These are phyloP conservation scores for Scenedesmus sp. DNA, from an alignment of 163 green algal species.

Conservation along the genomic window DNA sequence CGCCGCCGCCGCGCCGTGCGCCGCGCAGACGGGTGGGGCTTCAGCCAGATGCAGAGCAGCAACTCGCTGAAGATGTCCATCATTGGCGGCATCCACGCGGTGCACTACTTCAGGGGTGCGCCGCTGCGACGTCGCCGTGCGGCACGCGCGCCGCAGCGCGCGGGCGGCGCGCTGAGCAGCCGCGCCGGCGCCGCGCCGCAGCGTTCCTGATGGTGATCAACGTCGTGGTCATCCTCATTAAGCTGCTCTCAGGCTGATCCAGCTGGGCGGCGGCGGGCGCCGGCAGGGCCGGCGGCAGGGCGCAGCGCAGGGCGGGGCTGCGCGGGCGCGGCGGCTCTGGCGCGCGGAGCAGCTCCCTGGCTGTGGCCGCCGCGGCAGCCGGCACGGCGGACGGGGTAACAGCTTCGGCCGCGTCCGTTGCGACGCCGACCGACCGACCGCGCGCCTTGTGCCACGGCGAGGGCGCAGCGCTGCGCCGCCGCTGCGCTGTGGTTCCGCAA, in stretches of 20 bases:
- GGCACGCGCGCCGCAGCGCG: neutral
- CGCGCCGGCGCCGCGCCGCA: constrained; percentile 24
- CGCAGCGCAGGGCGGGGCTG: too few relatives aligned
- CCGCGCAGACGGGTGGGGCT: constrained; percentile 87
- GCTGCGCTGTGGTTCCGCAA: too few relatives aligned
- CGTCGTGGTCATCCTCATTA: constrained; percentile 76
- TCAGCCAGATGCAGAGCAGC: constrained; percentile 70
- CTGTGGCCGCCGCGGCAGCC: neutral
- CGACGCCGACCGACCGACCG: too few relatives aligned
- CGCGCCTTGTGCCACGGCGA: too few relatives aligned
- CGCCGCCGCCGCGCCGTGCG: neutral
- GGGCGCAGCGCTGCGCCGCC: too few relatives aligned
- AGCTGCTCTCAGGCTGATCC: constrained; percentile 73
- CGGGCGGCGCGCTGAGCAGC: neutral
- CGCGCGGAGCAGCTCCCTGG: too few relatives aligned
- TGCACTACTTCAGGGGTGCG: constrained; percentile 76
- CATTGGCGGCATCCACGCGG: constrained; percentile 78
- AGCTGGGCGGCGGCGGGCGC: too few relatives aligned
- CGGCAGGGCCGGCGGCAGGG: too few relatives aligned
- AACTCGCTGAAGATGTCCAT: constrained; percentile 76
- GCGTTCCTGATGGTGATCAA: constrained; percentile 76
- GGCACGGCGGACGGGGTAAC: too few relatives aligned
- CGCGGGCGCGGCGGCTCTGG: too few relatives aligned
- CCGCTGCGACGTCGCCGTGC: too few relatives aligned
- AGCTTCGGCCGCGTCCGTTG: too few relatives aligned